Evolutionary conservation across 352 stramenopile species (phyloP).

Genomic region (Phytophthora aleatoria): DNA sequence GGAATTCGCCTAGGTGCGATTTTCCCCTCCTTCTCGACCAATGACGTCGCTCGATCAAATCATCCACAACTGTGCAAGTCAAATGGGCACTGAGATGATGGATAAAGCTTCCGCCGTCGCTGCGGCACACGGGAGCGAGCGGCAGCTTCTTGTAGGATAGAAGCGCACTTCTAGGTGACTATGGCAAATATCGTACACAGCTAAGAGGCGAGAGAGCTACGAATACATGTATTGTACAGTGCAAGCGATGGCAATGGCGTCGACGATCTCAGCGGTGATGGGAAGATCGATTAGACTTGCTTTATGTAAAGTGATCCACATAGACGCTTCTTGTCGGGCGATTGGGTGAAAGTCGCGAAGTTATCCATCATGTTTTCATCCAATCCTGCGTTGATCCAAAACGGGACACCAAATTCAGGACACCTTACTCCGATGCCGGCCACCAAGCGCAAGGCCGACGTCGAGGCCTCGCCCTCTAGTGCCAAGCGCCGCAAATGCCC

Average conservation of each 20-base stretch:
- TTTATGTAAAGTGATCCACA: slow-evolving; percentile 11
- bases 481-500: slow-evolving; percentile 93
- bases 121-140: background rate
- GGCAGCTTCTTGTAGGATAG: too few species aligned
- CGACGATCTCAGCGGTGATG: slow-evolving; percentile 16
- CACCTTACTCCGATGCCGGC: slow-evolving; percentile 4
- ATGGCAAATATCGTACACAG: background rate
- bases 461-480: slow-evolving; percentile 6
- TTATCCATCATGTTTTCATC: slow-evolving; percentile 32
- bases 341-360: slow-evolving; percentile 18
- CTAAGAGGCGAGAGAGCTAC: background rate
- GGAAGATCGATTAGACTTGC: slow-evolving; percentile 27
- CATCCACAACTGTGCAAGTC: slow-evolving; percentile 20
- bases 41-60: slow-evolving; percentile 39
- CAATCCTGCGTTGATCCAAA: slow-evolving; percentile 10
- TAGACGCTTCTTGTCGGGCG: slow-evolving; percentile 5
- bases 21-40: slow-evolving; percentile 11
- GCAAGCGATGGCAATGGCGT: background rate
- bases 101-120: slow-evolving; percentile 8
- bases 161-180: background rate
- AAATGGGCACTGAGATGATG: slow-evolving; percentile 19
- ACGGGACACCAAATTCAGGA: slow-evolving; percentile 9
- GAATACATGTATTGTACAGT: background rate
- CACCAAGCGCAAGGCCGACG: slow-evolving; percentile 61
- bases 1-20: slow-evolving; percentile 29